Percentiles rank a stretch among this genome's conserved stretches.
phyloP scores from a whole-genome alignment of 805 yeast genomes.

The Teunomyces atbi region DNA sequence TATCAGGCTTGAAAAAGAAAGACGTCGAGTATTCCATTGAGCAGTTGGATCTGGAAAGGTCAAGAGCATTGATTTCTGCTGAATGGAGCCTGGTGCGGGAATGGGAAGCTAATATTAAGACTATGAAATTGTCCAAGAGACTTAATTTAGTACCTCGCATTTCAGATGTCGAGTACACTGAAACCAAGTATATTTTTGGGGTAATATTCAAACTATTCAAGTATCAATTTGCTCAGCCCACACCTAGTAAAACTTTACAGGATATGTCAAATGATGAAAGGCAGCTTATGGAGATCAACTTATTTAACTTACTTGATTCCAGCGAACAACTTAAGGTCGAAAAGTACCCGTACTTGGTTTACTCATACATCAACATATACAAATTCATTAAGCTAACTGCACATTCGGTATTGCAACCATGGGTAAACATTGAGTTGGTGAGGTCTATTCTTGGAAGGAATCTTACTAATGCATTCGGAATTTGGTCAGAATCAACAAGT shows the following conservation, averaged over 20 bases:
- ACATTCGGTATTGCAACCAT: conserved; percentile 31
- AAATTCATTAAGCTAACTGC: conserved; percentile 44
- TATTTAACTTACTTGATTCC: conserved; percentile 48
- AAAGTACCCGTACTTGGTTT: conserved; percentile 46
- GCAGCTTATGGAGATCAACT: conserved; percentile 16
- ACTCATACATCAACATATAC: conserved; percentile 47
- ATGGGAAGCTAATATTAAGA: conserved; percentile 36
- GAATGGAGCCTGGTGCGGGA: conserved; percentile 38
- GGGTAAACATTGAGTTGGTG: conserved; percentile 37
- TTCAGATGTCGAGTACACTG: conserved; percentile 53
- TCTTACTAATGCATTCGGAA: conserved; percentile 68
- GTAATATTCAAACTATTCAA: conserved; percentile 31
- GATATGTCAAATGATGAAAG: conserved; percentile 1
- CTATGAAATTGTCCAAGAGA: conserved; percentile 37
- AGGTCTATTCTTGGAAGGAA: conserved; percentile 56
- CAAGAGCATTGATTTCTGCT: conserved; percentile 12
- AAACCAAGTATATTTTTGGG: conserved; percentile 47
- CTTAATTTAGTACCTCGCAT: conserved; percentile 38
- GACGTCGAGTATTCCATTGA: conserved; percentile 15
- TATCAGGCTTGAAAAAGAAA: conserved; percentile 18
- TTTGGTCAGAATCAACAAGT: conserved; percentile 48
- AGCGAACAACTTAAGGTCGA: conserved; percentile 48
- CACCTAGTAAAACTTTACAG: neutral
- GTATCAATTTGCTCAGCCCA: conserved; percentile 4
- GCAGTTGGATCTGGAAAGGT: conserved; percentile 12